Base-by-base conservation (phyloP, 331 rosid genomes). In the Saraca asoca region DNA sequence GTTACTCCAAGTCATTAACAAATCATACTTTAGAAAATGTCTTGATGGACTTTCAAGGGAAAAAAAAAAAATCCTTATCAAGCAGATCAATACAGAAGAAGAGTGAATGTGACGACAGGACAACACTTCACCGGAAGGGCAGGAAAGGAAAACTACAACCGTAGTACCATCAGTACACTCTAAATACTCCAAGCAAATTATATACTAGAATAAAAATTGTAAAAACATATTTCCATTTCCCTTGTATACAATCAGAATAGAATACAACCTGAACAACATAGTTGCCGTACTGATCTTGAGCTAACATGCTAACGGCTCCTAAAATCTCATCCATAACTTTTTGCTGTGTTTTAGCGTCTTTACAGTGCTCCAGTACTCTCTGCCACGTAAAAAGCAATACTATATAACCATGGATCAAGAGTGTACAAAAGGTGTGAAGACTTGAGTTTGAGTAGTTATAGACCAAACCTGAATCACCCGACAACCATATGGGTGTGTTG, bases 401-500 rank as follows among this genome's bases (percentile, higher is more conserved):
- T 16, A 44, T 13, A 55, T 12, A 48, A 41, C 49, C 34, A 51
- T 31, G 5, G 19, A 58, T 9, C 15, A 51, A 4, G 48, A 60
- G 44, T 45, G 48, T 20, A 64, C 38, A 62, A 59, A 18, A 67
- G 15, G 34, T 62, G 29, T 29, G 58, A n/a, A n/a, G n/a, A n/a
- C n/a, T n/a, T n/a, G n/a, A 58, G 18, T 4, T 43, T 35, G 10
- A 29, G 68, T 7, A 60, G 17, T 3, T 9, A 76, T 41, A 34
- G 13, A 34, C 13, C 61, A 69, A 58, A 87, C 99, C 85, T 94
- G 99, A 73, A 94, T 94, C 78, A 94, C 99, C 34, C 99, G 95
- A 68, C 97, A 94, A 57, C 99, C 99, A 66, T 94, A 94, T 33
- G 99, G 99, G 78, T 94, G 97, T 64, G 99, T 90, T 63, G 99